Conservation (phyloP, 225 moss, liverwort and hornwort genomes). For the Lunularia cruciata region DNA sequence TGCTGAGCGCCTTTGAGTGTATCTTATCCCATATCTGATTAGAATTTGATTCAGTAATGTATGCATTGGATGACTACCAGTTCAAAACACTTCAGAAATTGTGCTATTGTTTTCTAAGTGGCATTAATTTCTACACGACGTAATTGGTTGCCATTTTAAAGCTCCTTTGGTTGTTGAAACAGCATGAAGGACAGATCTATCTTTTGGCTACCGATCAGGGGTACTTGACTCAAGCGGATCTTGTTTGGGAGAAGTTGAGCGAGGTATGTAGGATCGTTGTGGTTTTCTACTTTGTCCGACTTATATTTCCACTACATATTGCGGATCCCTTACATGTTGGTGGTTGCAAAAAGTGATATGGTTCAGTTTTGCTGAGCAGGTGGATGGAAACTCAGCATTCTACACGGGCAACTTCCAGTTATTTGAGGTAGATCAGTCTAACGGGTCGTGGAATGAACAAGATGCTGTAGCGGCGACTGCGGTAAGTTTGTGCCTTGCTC, state of each 20-base stretch:
- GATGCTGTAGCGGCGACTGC: constrained; percentile 69
- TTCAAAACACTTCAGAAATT: too few relatives aligned
- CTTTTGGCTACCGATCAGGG: constrained; percentile 96
- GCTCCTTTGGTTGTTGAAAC: constrained; percentile 32
- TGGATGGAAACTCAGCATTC: constrained; percentile 86
- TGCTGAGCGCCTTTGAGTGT: too few relatives aligned
- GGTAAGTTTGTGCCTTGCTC: constrained; percentile 33
- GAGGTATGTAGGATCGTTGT: constrained; percentile 50
- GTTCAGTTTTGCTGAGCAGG: constrained; percentile 36
- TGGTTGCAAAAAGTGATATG: neutral
- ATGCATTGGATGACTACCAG: too few relatives aligned
- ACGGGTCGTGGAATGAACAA: constrained; percentile 80
- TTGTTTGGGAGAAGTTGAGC: constrained; percentile 94
- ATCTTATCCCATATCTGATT: too few relatives aligned
- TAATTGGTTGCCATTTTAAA: too few relatives aligned
- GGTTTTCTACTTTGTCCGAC: neutral
- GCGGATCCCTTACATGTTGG: too few relatives aligned
- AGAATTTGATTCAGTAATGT: too few relatives aligned
- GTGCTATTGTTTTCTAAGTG: too few relatives aligned
- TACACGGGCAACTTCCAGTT: constrained; percentile 77
- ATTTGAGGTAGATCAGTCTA: constrained; percentile 75
- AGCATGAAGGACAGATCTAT: constrained; percentile 79
- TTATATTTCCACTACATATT: neutral
- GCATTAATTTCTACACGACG: too few relatives aligned
- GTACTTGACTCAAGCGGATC: constrained; percentile 87